Percentiles rank a stretch among this genome's conserved stretches.
Evolutionary conservation across 2,329 filamentous ascomycete species (phyloP).

Genomic region (Ophiocordyceps camponoti-saundersi): DNA sequence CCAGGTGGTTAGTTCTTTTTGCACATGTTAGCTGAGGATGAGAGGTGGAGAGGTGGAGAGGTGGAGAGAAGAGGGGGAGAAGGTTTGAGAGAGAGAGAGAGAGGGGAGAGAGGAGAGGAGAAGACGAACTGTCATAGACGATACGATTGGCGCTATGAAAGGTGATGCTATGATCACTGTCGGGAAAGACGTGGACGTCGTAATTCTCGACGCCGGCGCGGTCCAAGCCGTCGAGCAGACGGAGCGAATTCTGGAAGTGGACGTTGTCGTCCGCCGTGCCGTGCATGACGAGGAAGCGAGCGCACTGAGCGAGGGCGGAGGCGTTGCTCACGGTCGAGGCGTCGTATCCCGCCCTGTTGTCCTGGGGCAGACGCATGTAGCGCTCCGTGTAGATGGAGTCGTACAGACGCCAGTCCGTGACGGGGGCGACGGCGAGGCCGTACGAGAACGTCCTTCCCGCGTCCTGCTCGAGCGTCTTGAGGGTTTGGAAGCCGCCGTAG

Average conservation of each 20-base stretch:
- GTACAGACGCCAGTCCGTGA: slow-evolving; percentile 97
- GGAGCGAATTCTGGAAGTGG: slow-evolving; percentile 87
- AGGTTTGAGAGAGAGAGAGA: not conserved
- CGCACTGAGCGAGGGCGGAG: slow-evolving; percentile 53
- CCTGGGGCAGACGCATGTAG: slow-evolving; percentile 89
- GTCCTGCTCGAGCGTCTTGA: slow-evolving; percentile 88
- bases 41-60: not conserved
- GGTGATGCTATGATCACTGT: slow-evolving; percentile 86
- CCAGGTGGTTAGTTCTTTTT: slow-evolving; percentile 68
- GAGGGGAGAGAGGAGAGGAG: slow-evolving; percentile 1
- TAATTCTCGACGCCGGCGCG: slow-evolving; percentile 75
- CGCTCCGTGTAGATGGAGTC: slow-evolving; percentile 88
- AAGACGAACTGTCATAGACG: slow-evolving; percentile 71
- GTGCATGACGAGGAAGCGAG: slow-evolving; percentile 89
- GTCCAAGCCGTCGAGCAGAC: slow-evolving; percentile 74
- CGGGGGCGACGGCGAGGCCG: slow-evolving; percentile 93
- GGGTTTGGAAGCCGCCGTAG: slow-evolving; percentile 85
- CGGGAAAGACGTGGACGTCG: slow-evolving; percentile 90
- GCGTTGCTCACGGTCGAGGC: slow-evolving; percentile 60
- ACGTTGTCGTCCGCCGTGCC: slow-evolving; percentile 96
- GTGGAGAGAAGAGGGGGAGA: slow-evolving; percentile 1
- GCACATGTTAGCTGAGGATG: not conserved
- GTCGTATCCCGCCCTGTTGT: slow-evolving; percentile 64
- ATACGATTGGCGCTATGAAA: slow-evolving; percentile 88
- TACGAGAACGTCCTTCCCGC: slow-evolving; percentile 83